These are phyloP conservation scores for Phaeomoniella chlamydospora DNA, from an alignment of 2,329 filamentous ascomycete species.

Conservation along the genomic window DNA sequence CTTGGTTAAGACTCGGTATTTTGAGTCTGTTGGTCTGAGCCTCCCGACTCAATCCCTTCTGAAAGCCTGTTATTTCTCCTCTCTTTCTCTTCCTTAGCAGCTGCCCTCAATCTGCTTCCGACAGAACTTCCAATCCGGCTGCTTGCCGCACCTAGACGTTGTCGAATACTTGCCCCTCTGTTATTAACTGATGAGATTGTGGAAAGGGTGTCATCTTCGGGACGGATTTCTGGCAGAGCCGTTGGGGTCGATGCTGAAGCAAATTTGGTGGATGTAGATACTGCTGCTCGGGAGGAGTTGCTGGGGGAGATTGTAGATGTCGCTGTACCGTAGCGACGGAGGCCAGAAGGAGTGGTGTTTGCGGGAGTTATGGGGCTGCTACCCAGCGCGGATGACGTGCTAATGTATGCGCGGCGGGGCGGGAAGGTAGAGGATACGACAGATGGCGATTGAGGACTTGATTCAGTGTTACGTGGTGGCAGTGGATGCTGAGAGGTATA, in stretches of 20 bases:
- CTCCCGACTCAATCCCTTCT: too few species aligned
- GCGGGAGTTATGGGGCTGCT: background rate
- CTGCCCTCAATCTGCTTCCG: background rate
- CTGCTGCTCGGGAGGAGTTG: background rate
- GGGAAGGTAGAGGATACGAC: too few species aligned
- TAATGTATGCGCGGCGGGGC: too few species aligned
- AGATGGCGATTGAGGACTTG: background rate
- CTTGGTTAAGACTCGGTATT: too few species aligned
- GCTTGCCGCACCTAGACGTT: background rate
- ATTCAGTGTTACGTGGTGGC: conserved; percentile 5
- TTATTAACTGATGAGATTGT: background rate
- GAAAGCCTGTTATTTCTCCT: too few species aligned
- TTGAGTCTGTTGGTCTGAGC: too few species aligned
- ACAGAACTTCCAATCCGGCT: background rate
- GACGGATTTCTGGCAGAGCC: background rate
- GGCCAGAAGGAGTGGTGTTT: background rate
- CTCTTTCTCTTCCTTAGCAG: background rate
- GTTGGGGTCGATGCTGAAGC: background rate
- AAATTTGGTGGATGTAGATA: too few species aligned
- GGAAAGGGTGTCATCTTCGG: background rate
- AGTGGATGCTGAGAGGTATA: conserved; percentile 17
- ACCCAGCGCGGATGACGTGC: background rate
- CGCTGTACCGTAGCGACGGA: background rate
- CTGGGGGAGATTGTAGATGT: background rate
- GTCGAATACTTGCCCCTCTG: background rate